Base-by-base conservation (phyloP, 225 moss, liverwort and hornwort species). In the Neckera pumila region DNA sequence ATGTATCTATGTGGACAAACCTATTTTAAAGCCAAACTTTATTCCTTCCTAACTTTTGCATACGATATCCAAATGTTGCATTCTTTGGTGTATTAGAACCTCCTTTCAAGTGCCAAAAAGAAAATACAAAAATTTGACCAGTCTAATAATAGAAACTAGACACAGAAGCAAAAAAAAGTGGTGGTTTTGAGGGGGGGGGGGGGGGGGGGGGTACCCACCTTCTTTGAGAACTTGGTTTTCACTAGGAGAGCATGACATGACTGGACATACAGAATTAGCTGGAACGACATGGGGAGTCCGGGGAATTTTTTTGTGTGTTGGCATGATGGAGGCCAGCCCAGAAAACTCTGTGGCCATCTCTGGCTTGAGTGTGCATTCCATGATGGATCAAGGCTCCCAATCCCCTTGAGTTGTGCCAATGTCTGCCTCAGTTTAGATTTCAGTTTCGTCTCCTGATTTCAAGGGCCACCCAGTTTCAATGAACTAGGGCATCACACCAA, bases 361-460 rank as follows among this genome's bases (percentile, higher is more conserved):
- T n/a, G 2, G 5, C 17, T 16, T 45, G 18, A 36, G 33, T 12
- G 8, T 2, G 14, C 83, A 79, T 65, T 74, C 88, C 92, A 92
- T 90, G 90, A 86, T 66, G 34, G 34, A 86, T 54, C 61, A 13
- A 82, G 85, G 51, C 81, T 56, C 81, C 91, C 87, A 49, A 82
- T 81, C 13, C 33, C 18, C 51, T 57, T 34, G 13, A 21, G 12
- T 33, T 47, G 65, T 7, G 64, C 73, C 18, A 27, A 9, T 88
- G 90, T 88, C 90, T 92, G 90, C 86, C 90, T 90, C 83, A 79
- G 63, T 90, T 88, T 91, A 92, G 88, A 49, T 79, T 49, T 69
- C 21, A 8, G 8, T 3, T 36, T 5, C 65, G 25, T 36, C 36
- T 13, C 89, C 87, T 79, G 30, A 83, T 65, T 66, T 51, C 66